Conservation (phyloP, 2,329 filamentous ascomycete species). For the Sporothrix euskadiensis region DNA sequence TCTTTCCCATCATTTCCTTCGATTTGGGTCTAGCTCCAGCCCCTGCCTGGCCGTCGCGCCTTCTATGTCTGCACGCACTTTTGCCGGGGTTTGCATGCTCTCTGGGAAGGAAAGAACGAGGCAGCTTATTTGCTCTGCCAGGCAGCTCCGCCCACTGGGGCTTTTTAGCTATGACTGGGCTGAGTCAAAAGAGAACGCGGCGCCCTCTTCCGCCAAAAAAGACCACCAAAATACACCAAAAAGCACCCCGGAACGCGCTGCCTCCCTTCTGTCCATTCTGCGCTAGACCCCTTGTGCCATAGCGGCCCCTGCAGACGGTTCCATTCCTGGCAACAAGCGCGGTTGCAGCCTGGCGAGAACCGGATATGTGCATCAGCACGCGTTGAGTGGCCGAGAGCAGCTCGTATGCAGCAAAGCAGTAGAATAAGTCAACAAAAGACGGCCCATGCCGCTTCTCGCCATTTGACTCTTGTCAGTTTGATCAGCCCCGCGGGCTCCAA, state of each 20-base stretch:
- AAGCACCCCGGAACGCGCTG: background rate
- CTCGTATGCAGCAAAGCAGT: background rate
- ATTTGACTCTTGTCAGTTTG: constrained; percentile 2
- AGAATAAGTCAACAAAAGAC: background rate
- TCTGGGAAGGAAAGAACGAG: background rate
- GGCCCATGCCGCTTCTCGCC: background rate
- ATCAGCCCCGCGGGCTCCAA: background rate
- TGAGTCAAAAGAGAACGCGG: constrained; percentile 14
- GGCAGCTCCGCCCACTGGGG: constrained; percentile 15
- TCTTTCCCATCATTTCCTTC: background rate
- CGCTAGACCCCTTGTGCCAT: background rate
- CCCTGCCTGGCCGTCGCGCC: constrained; percentile 13
- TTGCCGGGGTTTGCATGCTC: background rate
- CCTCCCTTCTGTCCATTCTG: background rate
- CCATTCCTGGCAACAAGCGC: constrained; percentile 2
- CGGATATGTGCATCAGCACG: background rate
- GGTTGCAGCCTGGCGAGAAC: background rate
- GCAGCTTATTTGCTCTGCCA: background rate
- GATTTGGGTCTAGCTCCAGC: constrained; percentile 11
- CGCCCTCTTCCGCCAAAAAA: constrained; percentile 3
- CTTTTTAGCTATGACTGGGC: background rate
- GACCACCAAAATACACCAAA: too few species aligned
- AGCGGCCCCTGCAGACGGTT: constrained; percentile 10
- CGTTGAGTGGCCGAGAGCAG: background rate
- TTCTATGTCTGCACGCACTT: background rate